Evolutionary conservation across 2,329 filamentous ascomycete genomes (phyloP), one percentile per base, ranked within the genome.

Genomic region (Neoscytalidium dimidiatum): DNA sequence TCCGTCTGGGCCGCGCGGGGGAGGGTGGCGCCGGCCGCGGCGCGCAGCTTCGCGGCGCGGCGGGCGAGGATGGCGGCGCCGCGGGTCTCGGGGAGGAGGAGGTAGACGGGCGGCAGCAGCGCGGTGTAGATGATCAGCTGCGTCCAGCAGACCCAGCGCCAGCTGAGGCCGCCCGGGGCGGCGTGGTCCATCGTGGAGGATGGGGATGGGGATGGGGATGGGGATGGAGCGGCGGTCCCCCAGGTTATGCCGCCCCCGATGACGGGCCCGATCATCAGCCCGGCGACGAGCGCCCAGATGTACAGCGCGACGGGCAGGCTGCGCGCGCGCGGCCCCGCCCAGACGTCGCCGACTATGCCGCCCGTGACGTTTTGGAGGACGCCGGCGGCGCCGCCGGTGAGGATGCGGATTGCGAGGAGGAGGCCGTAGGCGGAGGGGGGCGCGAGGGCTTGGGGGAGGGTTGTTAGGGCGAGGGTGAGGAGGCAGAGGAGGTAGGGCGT

Each of bases 51-150:
- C 13, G 48, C 48, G 17, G 48, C 48, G 26, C 48, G 48, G 13
- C 23, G 26, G 5, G 26, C 23, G 4, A 85, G 75, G 23, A 85
- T 79, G 11, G 83, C 79, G 19, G 78, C 75, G 0, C 75, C 75
- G 26, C 83, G 78, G 14, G 81, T 81, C 67, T 85, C 83, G 2
- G 75, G 76, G 8, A 86, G 72, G 11, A 75, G 72, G 53, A 79
- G 68, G 49, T 74, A 66, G 65, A 77, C 75, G n/a, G 82, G 38
- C 0, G 77, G 77, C 4, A 82, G 71, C 1, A 83, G 68, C 3
- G 75, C 75, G 19, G 75, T 79, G 46, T 83, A 82, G 71, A 75
- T 72, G 19, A 51, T 51, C 1, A 79, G 69, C 62, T 78, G 77
- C 41, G 75, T 74, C 67, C 76, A 78, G 69, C 77, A 77, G 53